Base-by-base conservation (phyloP, 805 yeast genomes). In the Candida taoyuanica region DNA sequence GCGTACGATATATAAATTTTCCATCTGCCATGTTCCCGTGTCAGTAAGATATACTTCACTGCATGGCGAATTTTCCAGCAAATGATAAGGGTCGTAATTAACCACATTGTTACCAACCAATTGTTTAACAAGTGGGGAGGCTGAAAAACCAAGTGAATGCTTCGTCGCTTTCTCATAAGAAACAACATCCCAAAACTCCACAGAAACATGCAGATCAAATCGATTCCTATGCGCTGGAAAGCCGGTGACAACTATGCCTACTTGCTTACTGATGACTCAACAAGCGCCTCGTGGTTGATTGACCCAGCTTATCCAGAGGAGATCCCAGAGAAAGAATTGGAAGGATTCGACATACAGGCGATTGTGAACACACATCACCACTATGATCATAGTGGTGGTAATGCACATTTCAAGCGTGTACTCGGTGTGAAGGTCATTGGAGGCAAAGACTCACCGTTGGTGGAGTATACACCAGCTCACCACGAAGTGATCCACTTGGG, bases 321-420 rank as follows among this genome's bases (percentile, higher is more conserved):
- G 20, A 43, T 76, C 76, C 7, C 81, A 4, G 65, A 59, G 12
- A 54, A 75, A 20, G 48, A 63, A 25, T 55, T 65, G 25, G 64
- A 62, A 24, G 43, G 48, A 28, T 61, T 72, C 28, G 74, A 80
- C 35, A 62, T 93, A 37, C 70, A 68, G 31, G 86, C 91, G 2
- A 83, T 93, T 41, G 94, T 85, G 35, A 93, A 93, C 62, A 93
- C 98, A 1, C 99, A 93, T 58, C 98, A 93, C 58, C 99, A 93
- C 60, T 76, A 78, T 55, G 99, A 93, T 58, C 99, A 93, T 62
- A 70, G 96, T 3, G 96, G 86, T 17, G 98, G 97, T 2, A 89
- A 88, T 53, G 61, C 65, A 4, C 49, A 52, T 13, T 57, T 55
- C 16, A 50, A 62, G 32, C 40, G 47, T 32, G 56, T 47, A 29